A percentile compares a stretch with the other conserved stretches of the same genome.
Conservation (phyloP, 129 eudicot species). For the Arctium lappa region DNA sequence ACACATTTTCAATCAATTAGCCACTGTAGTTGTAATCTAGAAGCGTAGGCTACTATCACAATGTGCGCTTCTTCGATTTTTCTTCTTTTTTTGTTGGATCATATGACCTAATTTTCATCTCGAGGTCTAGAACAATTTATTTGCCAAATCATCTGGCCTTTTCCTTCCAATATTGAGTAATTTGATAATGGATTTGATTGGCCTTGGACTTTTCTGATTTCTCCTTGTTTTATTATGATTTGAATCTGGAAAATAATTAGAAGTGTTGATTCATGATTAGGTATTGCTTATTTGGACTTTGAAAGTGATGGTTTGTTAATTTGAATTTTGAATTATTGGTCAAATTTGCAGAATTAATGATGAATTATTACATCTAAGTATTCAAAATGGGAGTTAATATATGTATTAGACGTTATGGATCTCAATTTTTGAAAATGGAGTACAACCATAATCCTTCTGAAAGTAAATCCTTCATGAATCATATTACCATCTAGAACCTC, state of each 20-base stretch:
- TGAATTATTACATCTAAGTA: background rate
- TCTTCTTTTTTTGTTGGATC: background rate
- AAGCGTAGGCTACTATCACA: background rate
- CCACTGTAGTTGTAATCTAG: background rate
- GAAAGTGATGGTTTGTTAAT: constrained; percentile 14
- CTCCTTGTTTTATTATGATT: background rate
- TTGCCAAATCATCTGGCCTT: background rate
- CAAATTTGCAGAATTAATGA: constrained; percentile 18
- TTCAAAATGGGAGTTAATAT: background rate
- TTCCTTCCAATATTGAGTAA: background rate
- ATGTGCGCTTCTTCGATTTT: background rate
- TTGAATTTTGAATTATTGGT: constrained; percentile 14
- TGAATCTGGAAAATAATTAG: constrained; percentile 1
- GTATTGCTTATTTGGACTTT: constrained; percentile 7
- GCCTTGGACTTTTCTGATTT: background rate
- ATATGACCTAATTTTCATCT: background rate
- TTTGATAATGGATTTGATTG: background rate
- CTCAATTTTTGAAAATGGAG: background rate
- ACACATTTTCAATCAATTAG: background rate
- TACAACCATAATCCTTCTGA: background rate
- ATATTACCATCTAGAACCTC: background rate
- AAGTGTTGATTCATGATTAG: background rate
- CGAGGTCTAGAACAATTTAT: background rate
- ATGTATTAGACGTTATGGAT: background rate
- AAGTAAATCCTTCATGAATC: background rate